Base-by-base conservation (phyloP, 306 rosid species). In the Begonia fuchsioides region DNA sequence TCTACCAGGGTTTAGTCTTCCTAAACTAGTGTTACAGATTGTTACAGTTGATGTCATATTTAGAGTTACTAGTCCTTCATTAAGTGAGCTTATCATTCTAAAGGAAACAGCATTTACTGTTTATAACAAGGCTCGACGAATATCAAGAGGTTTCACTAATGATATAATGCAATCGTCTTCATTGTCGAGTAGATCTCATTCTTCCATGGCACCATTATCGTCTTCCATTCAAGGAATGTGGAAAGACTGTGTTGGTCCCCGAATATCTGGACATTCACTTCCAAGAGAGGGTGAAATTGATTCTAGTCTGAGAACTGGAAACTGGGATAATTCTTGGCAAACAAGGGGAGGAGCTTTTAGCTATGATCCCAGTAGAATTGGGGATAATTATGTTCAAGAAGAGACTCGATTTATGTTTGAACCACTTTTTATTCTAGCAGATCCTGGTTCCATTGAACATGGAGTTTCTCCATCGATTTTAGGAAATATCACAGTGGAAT, bases 231-330 rank as follows among this genome's bases (percentile, higher is more conserved):
- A 86, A 13, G 95, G 94, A 52, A 79, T 79, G 94, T 81, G 95
- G 95, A 90, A 90, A 65, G 97, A 90, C 44, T 81, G 86, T 68
- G 85, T 70, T 60, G 97, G 90, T 57, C 72, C 93, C 63, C 78
- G 94, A 52, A 78, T 83, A 59, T 58, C 81, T 17, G 93, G 93
- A 65, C 97, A 88, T 70, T 68, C 95, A 54, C 74, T 83, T 66
- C 80, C 95, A 15, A 69, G 97, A 68, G 97, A 83, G 84, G 93
- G 95, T 64, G 97, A 88, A 55, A 90, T 90, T 38, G 97, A 90
- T 66, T 80, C 94, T 67, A 75, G 90, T 79, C 71, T 84, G 76
- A 81, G 97, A 72, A 52, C 80, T 58, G 80, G 80, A 61, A 43
- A 63, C 41, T 84, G 97, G 97, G 97, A 90, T 72, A 85, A 72